phyloP scores from a whole-genome alignment of 352 stramenopile species.

The Phytopythium helicoides region DNA sequence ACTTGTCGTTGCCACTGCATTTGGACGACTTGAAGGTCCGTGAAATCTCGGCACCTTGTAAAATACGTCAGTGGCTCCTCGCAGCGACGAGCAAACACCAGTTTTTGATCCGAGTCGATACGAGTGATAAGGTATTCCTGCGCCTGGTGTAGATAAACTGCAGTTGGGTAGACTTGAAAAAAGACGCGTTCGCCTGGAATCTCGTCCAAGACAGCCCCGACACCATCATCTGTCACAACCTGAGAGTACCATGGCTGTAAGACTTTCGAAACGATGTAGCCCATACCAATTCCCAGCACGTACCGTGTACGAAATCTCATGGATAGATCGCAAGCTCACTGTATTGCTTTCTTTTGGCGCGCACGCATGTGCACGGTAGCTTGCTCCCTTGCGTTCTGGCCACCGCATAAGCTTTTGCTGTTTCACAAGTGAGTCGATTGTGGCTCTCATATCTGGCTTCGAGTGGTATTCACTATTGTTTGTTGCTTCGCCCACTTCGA shows the following conservation, averaged over 20 bases:
- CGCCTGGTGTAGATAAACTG: conserved; percentile 91
- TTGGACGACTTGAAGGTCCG: conserved; percentile 84
- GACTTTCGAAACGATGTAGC: background rate
- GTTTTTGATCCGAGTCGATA: conserved; percentile 66
- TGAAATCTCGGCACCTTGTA: conserved; percentile 84
- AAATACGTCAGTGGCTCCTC: conserved; percentile 80
- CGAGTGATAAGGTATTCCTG: conserved; percentile 89
- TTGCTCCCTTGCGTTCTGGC: conserved; percentile 25
- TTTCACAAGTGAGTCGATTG: conserved; percentile 26
- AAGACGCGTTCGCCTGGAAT: conserved; percentile 87
- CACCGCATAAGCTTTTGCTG: conserved; percentile 44
- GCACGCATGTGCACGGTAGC: conserved; percentile 59
- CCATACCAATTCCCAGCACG: background rate
- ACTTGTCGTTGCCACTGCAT: conserved; percentile 25
- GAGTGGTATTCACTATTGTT: background rate
- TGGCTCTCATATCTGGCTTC: conserved; percentile 8
- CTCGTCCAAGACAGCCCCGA: conserved; percentile 70
- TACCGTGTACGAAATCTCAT: conserved; percentile 58
- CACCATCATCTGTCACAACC: conserved; percentile 55
- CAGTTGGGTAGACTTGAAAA: conserved; percentile 90
- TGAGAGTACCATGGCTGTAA: background rate
- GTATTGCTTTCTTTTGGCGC: conserved; percentile 53
- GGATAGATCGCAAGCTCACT: conserved; percentile 70
- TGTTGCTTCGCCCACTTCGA: background rate
- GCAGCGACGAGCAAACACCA: conserved; percentile 72